Base-by-base conservation (phyloP, 2,329 filamentous ascomycete species). In the Periglandula ipomoeae region DNA sequence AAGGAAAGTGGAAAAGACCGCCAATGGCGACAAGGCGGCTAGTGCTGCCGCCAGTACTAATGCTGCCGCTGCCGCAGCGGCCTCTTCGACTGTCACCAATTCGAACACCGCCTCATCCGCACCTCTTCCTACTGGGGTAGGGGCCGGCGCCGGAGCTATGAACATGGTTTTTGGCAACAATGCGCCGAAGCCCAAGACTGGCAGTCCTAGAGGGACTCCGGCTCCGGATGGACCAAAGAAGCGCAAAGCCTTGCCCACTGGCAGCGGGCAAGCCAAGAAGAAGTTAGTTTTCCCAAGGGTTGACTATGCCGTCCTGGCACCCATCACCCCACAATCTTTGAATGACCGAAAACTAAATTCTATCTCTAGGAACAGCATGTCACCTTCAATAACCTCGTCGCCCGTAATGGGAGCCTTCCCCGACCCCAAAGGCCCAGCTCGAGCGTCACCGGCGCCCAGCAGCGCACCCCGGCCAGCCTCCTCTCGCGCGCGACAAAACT, bases 181-280 rank as follows among this genome's bases (percentile, higher is more conserved):
- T 53, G 67, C 69, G 51, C 65, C 76, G 48, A 83, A 85, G 62
- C 66, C 74, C 4, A 81, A 79, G 63, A 74, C 68, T 6, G 72
- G 75, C 24, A 94, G 82, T 54, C 85, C 85, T 1, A 70, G 81
- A 58, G 83, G 80, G 52, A 89, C 85, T 9, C 82, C 85, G 26
- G 77, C 71, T 10, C 77, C 77, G 2, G 86, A 89, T 47, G 71
- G 73, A 27, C 83, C 84, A 50, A 91, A 90, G 69, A 89, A 78
- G 70, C 81, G 67, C 68, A 90, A 75, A 74, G 86, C 70, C 55
- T 71, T 76, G 51, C 80, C 70, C 50, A 76, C 79, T 2, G 78
- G 79, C 4, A 87, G 87, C 55, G 75, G 80, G n/a, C 80, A 81
- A 55, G 65, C 80, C 26, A 90, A 91, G 69, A 95, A 90, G 70